phyloP scores from a whole-genome alignment of 805 yeast species.

The Nakazawaea wyomingensis region DNA sequence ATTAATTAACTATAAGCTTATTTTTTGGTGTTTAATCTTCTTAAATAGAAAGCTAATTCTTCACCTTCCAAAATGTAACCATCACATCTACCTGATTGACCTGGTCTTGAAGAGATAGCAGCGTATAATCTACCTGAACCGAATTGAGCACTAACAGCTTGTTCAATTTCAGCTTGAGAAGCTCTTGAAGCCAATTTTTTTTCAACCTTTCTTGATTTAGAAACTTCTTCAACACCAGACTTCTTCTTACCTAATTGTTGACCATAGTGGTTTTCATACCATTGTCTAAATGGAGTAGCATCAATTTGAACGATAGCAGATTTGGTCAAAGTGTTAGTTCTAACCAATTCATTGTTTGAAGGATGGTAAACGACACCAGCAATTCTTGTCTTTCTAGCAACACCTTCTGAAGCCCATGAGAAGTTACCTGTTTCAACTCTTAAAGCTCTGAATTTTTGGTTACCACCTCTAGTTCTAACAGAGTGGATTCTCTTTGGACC shows the following conservation, averaged over 20 bases:
- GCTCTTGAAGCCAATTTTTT: constrained; percentile 94
- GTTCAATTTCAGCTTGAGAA: constrained; percentile 76
- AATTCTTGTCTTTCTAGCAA: constrained; percentile 98
- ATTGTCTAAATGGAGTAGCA: constrained; percentile 99
- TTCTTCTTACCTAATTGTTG: constrained; percentile 83
- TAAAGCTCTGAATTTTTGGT: constrained; percentile 99
- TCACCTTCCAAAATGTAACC: constrained; percentile 99
- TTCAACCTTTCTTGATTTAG: constrained; percentile 74
- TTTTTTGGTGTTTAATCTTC: constrained; percentile 99
- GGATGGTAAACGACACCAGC: constrained; percentile 98
- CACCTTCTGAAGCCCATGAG: constrained; percentile 99
- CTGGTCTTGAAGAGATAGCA: constrained; percentile 98
- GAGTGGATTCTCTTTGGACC: constrained; percentile 98
- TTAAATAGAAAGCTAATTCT: constrained; percentile 99
- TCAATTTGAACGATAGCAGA: constrained; percentile 98
- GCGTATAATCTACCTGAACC: constrained; percentile 99
- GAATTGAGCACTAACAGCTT: constrained; percentile 93
- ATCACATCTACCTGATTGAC: constrained; percentile 99
- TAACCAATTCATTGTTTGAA: constrained; percentile 98
- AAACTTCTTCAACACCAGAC: constrained; percentile 54
- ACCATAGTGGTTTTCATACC: constrained; percentile 99
- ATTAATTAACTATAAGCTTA: constrained; percentile 35
- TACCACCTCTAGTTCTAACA: constrained; percentile 99
- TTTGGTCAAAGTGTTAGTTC: constrained; percentile 99
- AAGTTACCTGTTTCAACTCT: constrained; percentile 99